Evolutionary conservation across 768 basidiomycete species (phyloP), one percentile per base, ranked within the genome.

Genomic region (Tylopilus rubrobrunneus): DNA sequence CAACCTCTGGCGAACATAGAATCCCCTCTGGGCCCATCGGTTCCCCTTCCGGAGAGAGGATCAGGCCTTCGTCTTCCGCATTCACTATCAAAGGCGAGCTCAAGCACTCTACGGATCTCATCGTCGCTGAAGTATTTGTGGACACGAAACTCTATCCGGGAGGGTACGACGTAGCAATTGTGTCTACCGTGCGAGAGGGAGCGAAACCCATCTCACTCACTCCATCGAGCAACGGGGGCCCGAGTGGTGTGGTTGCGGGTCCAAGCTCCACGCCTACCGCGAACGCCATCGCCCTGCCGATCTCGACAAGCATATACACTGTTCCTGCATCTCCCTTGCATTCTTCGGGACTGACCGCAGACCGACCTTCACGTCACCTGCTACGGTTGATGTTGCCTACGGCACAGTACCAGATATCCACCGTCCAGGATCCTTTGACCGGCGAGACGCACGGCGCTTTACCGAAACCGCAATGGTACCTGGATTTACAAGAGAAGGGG

Each of bases 241-340:
- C 7, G 7, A 29, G 29, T 29, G 29, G 31, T 31, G 19, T 21
- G 19, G 45, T 33, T 36, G 15, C 23, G 31, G 36, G 27, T n/a
- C 5, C 50, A 4, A 41, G n/a, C 12, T 21, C 37, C 0, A 7
- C 5, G 17, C 36, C 52, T 14, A 37, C 40, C 28, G 5, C 43
- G 15, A 53, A 41, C 37, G 12, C 49, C 21, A 47, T 15, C 27
- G 72, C 59, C 34, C 77, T 84, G 28, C 89, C 83, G 15, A 72
- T 89, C 56, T 67, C 68, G 27, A 80, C 81, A 53, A 76, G 78
- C 5, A 74, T 94, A 14, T 80, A 89, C 65, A 87, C 86, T 1
- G 79, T 96, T 49, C 92, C 95, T 0, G 82, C 85, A 2, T 93
- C 92, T 21, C 83, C 92, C 11, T 72, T 91, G 53, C 89, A 89